phyloP scores from a whole-genome alignment of 1,284 basidiomycete species.

The Rhizoctonia solani region DNA sequence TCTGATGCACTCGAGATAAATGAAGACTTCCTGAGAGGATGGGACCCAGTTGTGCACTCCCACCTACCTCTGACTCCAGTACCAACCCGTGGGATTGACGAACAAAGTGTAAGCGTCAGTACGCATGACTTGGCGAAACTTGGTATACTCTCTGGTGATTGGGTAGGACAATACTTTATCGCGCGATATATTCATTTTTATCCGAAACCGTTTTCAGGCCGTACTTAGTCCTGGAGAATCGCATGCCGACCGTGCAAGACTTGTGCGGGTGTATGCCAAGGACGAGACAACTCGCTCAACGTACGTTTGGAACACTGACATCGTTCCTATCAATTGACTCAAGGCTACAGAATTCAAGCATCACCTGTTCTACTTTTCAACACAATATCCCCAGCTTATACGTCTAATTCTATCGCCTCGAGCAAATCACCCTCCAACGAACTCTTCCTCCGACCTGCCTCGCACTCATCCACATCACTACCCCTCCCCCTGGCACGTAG shows the following conservation, averaged over 20 bases:
- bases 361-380: constrained; percentile 64
- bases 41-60: constrained; percentile 42
- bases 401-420: constrained; percentile 34
- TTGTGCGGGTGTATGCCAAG: constrained; percentile 62
- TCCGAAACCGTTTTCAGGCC: constrained; percentile 37
- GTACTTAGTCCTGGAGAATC: constrained; percentile 25
- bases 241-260: constrained; percentile 39
- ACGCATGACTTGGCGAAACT: constrained; percentile 69
- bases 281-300: constrained; percentile 50
- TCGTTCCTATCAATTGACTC: background rate
- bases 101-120: constrained; percentile 53
- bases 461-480: constrained; percentile 52
- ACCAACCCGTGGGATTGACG: background rate
- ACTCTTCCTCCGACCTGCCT: constrained; percentile 46
- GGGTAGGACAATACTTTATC: constrained; percentile 59
- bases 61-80: constrained; percentile 37
- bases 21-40: constrained; percentile 67
- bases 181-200: constrained; percentile 1
- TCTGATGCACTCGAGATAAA: constrained; percentile 63
- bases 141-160: constrained; percentile 84
- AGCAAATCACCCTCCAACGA: constrained; percentile 38
- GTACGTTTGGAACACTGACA: constrained; percentile 40
- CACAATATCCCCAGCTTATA: constrained; percentile 48
- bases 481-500: constrained; percentile 71
- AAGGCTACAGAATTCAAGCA: constrained; percentile 40